These are phyloP conservation scores for Citrus hindsii DNA, from an alignment of 345 rosid genomes.

Conservation along the genomic window DNA sequence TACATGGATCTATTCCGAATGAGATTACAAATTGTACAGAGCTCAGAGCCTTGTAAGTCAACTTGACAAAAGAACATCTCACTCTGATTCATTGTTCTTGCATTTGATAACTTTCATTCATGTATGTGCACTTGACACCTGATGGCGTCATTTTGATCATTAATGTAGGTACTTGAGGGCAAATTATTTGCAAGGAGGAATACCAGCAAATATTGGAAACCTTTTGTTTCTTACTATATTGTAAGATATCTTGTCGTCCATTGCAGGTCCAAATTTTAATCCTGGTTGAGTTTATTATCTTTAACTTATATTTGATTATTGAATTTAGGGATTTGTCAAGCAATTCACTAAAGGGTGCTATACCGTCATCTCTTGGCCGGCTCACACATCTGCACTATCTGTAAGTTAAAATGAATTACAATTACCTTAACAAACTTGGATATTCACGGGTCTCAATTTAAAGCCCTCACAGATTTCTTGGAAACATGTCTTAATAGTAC, in stretches of 20 bases:
- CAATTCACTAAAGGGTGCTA: slow-evolving; percentile 81
- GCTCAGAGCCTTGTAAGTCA: slow-evolving; percentile 85
- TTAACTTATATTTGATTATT: background rate
- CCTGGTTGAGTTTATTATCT: background rate
- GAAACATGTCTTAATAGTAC: background rate
- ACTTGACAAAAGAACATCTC: background rate
- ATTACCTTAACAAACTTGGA: background rate
- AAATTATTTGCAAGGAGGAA: slow-evolving; percentile 89
- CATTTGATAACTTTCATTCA: background rate
- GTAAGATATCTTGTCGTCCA: slow-evolving; percentile 34
- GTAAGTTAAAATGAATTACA: slow-evolving; percentile 41
- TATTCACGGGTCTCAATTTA: background rate
- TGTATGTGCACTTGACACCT: background rate
- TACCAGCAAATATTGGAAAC: slow-evolving; percentile 79
- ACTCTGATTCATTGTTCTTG: background rate
- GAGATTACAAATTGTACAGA: slow-evolving; percentile 76
- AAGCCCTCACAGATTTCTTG: background rate
- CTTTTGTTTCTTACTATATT: slow-evolving; percentile 70
- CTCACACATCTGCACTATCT: slow-evolving; percentile 56
- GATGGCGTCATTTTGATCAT: slow-evolving; percentile 10
- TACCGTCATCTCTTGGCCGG: slow-evolving; percentile 80
- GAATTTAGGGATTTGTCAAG: slow-evolving; percentile 85
- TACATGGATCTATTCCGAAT: slow-evolving; percentile 78
- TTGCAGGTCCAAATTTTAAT: background rate
- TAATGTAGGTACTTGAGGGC: slow-evolving; percentile 72